Base-by-base conservation (phyloP, 2,329 filamentous ascomycete species). In the Gaeumannomyces sp. region DNA sequence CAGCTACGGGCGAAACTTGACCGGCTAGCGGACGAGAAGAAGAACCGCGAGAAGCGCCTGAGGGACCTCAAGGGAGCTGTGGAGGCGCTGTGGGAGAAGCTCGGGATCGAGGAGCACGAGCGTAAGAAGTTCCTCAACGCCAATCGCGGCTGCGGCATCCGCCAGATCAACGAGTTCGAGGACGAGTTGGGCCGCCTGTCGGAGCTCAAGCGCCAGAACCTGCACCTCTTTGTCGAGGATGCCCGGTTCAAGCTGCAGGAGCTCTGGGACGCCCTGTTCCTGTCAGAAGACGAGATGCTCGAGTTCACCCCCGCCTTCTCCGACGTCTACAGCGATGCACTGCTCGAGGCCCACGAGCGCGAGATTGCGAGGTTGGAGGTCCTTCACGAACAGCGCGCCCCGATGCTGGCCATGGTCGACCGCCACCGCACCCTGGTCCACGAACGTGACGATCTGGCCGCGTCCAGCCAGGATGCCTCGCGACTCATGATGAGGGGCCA, bases 261-360 rank as follows among this genome's bases (percentile, higher is more conserved):
- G 73, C 85, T 99, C 0, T 99, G 96, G 95, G 95, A 99, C 73
- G 83, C 87, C 0, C 80, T 99, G 1, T 98, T 95, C 79, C 93
- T 96, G 73, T 97, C 92, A 0, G 95, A 99, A 74, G 95, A 99
- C 72, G 95, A 99, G 78, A 98, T 98, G 93, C 86, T 98, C 65
- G 93, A 97, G 70, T 99, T 99, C 71, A 95, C 93, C 0, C 95
- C 96, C 0, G 95, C 93, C 58, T 98, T 98, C 75, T 96, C 93
- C 14, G 95, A 98, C 73, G 94, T 97, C 27, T 97, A 96, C 78
- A 97, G 93, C 71, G 95, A 99, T 75, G 95, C 95, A 5, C 84
- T 99, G 13, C 85, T 99, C 0, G 93, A 96, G 69, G 93, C 95
- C 0, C 96, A 99, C 72, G 95, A 99, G 79, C 88, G 89, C 27